phyloP scores from a whole-genome alignment of 495 filamentous ascomycete genomes.

The Xylaria venustula region DNA sequence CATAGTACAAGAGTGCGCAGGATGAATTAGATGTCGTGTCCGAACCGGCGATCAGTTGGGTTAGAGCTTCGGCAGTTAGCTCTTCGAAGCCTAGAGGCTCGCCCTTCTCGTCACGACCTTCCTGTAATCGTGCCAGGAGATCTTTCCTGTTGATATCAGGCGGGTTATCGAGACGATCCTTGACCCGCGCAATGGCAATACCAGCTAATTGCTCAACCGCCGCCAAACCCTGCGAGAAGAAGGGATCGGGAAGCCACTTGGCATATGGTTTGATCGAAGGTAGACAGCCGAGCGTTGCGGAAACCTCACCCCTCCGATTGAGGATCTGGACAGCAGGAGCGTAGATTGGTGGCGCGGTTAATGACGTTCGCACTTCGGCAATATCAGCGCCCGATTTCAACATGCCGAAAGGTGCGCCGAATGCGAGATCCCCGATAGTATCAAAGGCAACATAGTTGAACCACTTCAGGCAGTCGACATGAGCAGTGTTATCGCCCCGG shows the following conservation, averaged over 20 bases:
- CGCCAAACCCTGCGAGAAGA: conserved; percentile 61
- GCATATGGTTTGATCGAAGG: conserved; percentile 63
- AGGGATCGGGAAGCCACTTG: conserved; percentile 64
- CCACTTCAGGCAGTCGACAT: conserved; percentile 82
- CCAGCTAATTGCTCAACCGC: conserved; percentile 68
- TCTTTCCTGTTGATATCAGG: conserved; percentile 65
- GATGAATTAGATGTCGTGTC: conserved; percentile 90
- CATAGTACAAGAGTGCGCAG: conserved; percentile 82
- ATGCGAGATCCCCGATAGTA: conserved; percentile 77
- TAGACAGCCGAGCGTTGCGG: conserved; percentile 60
- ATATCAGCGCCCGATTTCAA: conserved; percentile 59
- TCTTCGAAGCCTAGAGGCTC: conserved; percentile 71
- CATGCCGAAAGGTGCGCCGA: conserved; percentile 60
- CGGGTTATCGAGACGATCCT: conserved; percentile 65
- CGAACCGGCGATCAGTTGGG: conserved; percentile 85
- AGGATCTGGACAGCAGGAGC: conserved; percentile 70
- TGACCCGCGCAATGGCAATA: conserved; percentile 80
- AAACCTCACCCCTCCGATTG: conserved; percentile 68
- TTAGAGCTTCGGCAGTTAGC: conserved; percentile 83
- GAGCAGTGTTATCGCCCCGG: conserved; percentile 37
- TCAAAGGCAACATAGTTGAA: conserved; percentile 95
- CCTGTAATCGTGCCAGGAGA: conserved; percentile 79
- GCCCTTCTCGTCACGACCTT: conserved; percentile 80
- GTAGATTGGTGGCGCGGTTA: conserved; percentile 52
- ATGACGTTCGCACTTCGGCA: conserved; percentile 53